phyloP scores from a whole-genome alignment of 257 asterid species.

The Solanum megistacrolobum region DNA sequence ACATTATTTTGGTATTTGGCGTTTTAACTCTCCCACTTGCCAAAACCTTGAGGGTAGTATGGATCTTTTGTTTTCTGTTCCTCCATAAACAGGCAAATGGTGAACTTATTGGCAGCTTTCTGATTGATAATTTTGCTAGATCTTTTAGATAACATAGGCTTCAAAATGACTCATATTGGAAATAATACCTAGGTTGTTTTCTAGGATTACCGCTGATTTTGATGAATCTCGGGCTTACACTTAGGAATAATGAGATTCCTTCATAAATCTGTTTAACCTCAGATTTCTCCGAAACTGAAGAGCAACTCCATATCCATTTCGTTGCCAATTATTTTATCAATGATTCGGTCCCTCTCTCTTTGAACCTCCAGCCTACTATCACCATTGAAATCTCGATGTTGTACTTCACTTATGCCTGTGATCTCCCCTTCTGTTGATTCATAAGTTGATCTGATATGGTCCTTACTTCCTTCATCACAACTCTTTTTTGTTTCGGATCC shows the following conservation, averaged over 20 bases:
- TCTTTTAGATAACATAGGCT: not conserved
- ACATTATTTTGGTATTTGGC: not conserved
- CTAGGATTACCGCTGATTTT: not conserved
- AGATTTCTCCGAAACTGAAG: not conserved
- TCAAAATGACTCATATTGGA: not conserved
- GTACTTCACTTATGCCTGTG: not conserved
- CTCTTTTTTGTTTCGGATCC: not conserved
- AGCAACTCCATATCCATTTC: not conserved
- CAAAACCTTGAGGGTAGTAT: not conserved
- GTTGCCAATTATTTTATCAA: not conserved
- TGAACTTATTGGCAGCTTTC: not conserved
- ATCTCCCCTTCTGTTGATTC: not conserved
- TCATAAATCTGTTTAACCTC: not conserved
- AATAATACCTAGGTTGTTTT: not conserved
- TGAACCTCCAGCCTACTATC: not conserved
- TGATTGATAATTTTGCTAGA: not conserved
- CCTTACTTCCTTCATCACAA: not conserved
- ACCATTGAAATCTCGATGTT: not conserved
- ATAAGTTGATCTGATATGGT: not conserved
- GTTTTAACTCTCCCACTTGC: not conserved
- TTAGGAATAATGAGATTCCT: not conserved
- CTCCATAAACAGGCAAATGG: not conserved
- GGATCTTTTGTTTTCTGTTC: not conserved
- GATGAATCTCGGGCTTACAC: not conserved
- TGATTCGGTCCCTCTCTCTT: no score